A percentile compares a stretch with the other conserved stretches of the same genome.
These are phyloP conservation scores for Rhytidhysteron rufulum DNA, from an alignment of 2,329 filamentous ascomycete genomes.

Conservation along the genomic window DNA sequence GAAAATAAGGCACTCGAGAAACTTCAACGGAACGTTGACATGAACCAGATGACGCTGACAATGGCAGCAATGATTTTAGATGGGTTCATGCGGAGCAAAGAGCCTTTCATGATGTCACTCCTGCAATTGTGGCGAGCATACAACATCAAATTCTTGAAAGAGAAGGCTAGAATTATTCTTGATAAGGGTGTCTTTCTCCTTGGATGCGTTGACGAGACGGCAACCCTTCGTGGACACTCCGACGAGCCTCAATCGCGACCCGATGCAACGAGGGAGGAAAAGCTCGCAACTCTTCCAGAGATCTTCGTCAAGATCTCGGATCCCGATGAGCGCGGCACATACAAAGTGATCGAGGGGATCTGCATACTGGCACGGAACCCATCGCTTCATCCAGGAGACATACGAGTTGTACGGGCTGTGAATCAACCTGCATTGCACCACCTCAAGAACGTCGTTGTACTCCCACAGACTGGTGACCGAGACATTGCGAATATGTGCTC, in stretches of 20 bases:
- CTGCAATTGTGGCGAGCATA: constrained; percentile 83
- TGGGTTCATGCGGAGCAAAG: constrained; percentile 69
- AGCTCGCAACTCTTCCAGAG: constrained; percentile 59
- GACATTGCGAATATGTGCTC: constrained; percentile 93
- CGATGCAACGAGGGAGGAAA: constrained; percentile 44
- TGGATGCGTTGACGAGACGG: constrained; percentile 84
- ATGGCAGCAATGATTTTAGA: constrained; percentile 73
- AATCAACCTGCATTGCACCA: constrained; percentile 70
- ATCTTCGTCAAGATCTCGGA: constrained; percentile 83
- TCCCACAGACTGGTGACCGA: constrained; percentile 77
- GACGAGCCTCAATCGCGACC: constrained; percentile 40
- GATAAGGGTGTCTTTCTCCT: constrained; percentile 82
- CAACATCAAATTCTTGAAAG: constrained; percentile 85
- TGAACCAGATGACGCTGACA: constrained; percentile 72
- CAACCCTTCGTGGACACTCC: constrained; percentile 67
- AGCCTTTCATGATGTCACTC: constrained; percentile 79
- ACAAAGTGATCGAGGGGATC: constrained; percentile 66
- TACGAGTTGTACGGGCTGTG: constrained; percentile 82
- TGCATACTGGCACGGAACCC: constrained; percentile 90
- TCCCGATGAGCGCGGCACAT: constrained; percentile 49
- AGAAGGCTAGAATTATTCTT: constrained; percentile 82
- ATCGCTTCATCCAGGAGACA: constrained; percentile 87
- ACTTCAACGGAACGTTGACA: constrained; percentile 73
- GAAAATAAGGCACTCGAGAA: constrained; percentile 62
- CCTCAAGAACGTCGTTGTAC: constrained; percentile 79